phyloP scores from a whole-genome alignment of 2,329 filamentous ascomycete species.

The Botryotinia calthae region DNA sequence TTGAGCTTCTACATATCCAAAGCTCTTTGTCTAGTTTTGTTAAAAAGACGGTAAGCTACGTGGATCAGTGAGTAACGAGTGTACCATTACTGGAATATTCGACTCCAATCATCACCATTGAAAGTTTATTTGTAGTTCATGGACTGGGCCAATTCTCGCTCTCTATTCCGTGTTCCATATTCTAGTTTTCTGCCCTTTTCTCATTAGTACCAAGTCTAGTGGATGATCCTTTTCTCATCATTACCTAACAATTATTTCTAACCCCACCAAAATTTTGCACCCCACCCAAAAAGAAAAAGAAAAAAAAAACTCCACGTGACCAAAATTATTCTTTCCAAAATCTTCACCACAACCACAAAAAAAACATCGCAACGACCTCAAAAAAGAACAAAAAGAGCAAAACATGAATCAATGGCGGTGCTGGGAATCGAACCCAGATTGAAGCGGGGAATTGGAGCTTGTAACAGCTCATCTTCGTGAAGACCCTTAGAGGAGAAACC shows the following conservation, averaged over 20 bases:
- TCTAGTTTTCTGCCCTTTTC: neutral
- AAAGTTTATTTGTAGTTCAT: neutral
- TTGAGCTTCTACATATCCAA: neutral
- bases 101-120: neutral
- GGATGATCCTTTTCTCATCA: neutral
- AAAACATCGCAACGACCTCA: neutral
- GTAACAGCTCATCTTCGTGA: neutral
- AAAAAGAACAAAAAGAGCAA: neutral
- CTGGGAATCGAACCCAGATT: constrained; percentile 18
- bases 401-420: neutral
- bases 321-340: neutral
- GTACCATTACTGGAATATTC: neutral
- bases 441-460: neutral
- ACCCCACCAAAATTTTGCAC: neutral
- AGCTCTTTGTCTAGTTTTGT: neutral
- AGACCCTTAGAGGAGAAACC: constrained; percentile 12
- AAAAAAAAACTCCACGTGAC: neutral
- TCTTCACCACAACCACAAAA: neutral
- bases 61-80: neutral
- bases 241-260: neutral
- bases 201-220: neutral
- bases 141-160: neutral
- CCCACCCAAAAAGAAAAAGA: neutral
- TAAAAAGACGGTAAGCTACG: neutral
- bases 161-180: neutral